phyloP scores from a whole-genome alignment of 805 yeast species.

The Monosporozyma solicola region DNA sequence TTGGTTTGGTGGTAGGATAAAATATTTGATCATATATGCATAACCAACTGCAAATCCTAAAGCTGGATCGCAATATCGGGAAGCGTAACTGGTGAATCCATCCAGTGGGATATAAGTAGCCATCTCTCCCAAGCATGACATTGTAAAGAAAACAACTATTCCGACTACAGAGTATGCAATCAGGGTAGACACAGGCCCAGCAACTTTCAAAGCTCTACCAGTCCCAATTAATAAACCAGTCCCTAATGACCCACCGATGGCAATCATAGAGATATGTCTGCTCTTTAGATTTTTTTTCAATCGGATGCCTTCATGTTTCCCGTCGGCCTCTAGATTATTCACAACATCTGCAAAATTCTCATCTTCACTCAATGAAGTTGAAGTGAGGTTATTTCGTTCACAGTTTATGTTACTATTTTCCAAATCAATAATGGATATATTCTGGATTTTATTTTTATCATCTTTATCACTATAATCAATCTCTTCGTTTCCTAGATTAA shows the following conservation, averaged over 20 bases:
- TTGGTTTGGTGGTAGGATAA: slow-evolving; percentile 40
- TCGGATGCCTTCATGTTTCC: slow-evolving; percentile 3
- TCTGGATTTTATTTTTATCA: neutral
- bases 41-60: slow-evolving; percentile 39
- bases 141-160: slow-evolving; percentile 44
- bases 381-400: neutral
- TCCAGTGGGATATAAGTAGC: slow-evolving; percentile 58
- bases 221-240: slow-evolving; percentile 27
- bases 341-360: neutral
- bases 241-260: slow-evolving; percentile 28
- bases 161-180: slow-evolving; percentile 42
- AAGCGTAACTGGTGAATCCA: slow-evolving; percentile 53
- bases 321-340: neutral
- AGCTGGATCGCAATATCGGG: slow-evolving; percentile 38
- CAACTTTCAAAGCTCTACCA: slow-evolving; percentile 37
- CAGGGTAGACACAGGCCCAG: slow-evolving; percentile 45
- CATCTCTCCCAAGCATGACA: slow-evolving; percentile 38
- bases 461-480: neutral
- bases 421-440: neutral
- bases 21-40: slow-evolving; percentile 22
- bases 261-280: slow-evolving; percentile 25
- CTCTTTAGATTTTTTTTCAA: slow-evolving; percentile 13
- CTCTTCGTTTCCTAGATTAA: neutral
- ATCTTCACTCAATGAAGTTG: neutral
- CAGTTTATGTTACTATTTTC: neutral